Evolutionary conservation across 2,329 filamentous ascomycete genomes (phyloP), one percentile per base, ranked within the genome.

Genomic region (Zymoseptoria pseudotritici): DNA sequence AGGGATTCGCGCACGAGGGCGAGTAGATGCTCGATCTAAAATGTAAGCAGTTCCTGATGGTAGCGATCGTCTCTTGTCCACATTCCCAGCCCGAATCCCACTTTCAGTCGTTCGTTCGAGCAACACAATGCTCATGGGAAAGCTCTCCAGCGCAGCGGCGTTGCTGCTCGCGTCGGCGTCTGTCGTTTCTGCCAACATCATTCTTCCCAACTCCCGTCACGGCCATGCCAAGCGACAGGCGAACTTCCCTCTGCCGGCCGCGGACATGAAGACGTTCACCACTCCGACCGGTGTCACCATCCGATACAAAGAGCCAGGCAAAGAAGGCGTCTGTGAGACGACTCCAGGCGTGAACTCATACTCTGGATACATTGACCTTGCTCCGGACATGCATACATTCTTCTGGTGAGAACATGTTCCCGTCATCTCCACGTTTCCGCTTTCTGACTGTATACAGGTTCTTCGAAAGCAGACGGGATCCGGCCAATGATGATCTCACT

Each of bases 401-500:
- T 21, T 58, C 36, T n/a, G 20, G 17, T 42, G 13, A 50, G 21
- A 19, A 20, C 4, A 17, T 4, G 2, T 6, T 19, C n/a, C 50
- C 13, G 10, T 26, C 51, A 17, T 50, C 22, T 4, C 8, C n/a
- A 49, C 46, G 56, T 63, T 11, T 78, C 85, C 67, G 85, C 82
- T 50, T 86, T 86, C 72, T 87, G 86, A 73, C 85, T 2, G 36
- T n/a, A 17, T 4, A n/a, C 36, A 46, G 83, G 82, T 86, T 85
- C 67, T 82, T 86, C 66, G 83, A 86, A 65, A 76, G 83, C 4
- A 76, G 82, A 10, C 76, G 81, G 3, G 75, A 79, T 65, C 77
- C 83, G 1, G 65, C 69, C 8, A 76, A 79, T 51, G 83, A 83
- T 4, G 84, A 84, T 1, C 72, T 86, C 29, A 81, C 82, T 0